Percentiles rank a stretch among this genome's conserved stretches.
Evolutionary conservation across 805 yeast genomes (phyloP).

Genomic region (Clavispora phyllophila): DNA sequence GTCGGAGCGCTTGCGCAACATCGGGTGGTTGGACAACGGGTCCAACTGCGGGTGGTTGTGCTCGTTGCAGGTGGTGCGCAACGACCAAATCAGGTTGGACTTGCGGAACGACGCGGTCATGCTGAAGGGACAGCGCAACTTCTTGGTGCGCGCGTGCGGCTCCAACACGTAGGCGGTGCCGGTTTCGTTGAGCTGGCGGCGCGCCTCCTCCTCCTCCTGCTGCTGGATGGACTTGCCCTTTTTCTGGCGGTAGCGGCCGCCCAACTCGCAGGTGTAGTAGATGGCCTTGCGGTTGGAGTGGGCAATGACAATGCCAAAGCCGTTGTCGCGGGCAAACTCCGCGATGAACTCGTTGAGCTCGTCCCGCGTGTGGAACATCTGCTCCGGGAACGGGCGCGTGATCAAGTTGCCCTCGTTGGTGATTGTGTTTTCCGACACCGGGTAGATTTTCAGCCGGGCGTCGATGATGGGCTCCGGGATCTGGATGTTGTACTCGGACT

Average conservation of each 20-base stretch:
- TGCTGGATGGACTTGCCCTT: constrained; percentile 25
- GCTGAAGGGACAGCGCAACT: constrained; percentile 53
- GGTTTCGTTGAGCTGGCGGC: constrained; percentile 20
- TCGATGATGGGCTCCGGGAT: constrained; percentile 43
- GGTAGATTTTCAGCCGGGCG: constrained; percentile 39
- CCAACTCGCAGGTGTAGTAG: constrained; percentile 55
- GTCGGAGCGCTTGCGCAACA: constrained; percentile 50
- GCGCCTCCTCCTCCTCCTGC: constrained; percentile 17
- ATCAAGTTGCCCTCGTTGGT: constrained; percentile 47
- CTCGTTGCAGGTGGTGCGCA: constrained; percentile 49
- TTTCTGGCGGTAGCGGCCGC: constrained; percentile 52
- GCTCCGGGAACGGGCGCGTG: constrained; percentile 52
- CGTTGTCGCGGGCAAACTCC: constrained; percentile 53
- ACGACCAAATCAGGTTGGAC: constrained; percentile 46
- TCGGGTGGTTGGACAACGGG: constrained; percentile 51
- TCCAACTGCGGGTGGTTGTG: constrained; percentile 57
- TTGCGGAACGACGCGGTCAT: constrained; percentile 54
- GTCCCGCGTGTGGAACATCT: constrained; percentile 44
- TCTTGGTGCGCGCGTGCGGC: constrained; percentile 43
- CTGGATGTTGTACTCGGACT: constrained; percentile 39
- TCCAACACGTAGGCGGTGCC: constrained; percentile 34
- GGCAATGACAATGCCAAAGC: constrained; percentile 56
- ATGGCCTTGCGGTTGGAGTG: constrained; percentile 56
- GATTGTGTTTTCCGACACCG: constrained; percentile 41
- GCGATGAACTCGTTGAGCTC: constrained; percentile 50